Base-by-base conservation (phyloP, 495 filamentous ascomycete genomes). In the Lichenothelia convexa region DNA sequence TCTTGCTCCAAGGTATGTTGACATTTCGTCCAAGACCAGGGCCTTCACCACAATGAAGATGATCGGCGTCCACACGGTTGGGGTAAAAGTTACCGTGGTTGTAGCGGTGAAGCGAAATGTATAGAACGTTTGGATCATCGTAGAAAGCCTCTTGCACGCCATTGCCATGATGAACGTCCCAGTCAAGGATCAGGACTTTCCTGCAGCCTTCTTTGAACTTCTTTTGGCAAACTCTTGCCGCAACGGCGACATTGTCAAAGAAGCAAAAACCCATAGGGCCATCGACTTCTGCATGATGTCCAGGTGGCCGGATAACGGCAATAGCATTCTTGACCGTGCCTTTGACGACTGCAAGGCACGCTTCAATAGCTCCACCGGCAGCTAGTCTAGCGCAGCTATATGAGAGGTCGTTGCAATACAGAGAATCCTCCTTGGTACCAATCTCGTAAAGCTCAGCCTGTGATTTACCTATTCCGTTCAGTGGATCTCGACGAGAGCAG, bases 91-190 rank as follows among this genome's bases (percentile, higher is more conserved):
- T 63, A 0, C 81, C 86, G 41, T 78, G 64, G 23, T 71, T 61
- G 44, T 85, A 82, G 27, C 93, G 82, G 54, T 99, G 89, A n/a
- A 94, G 58, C 0, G 91, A 95, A 40, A 99, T 84, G 49, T 99
- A 99, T 0, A 99, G 68, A 20, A 95, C 72, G 47, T 93, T 93
- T 0, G 89, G 89, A 49, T 95, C 82, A 18, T 82, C 64, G 50
- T 95, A 93, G 44, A 95, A 93, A 30, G 86, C 81, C 43, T 89
- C 80, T 44, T 99, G 89, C n/a, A 93, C 80, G 9, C 89, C 89
- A 49, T 99, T 97, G 40, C 89, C 86, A 65, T 75, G 71, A 45
- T 76, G 70, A 34, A 75, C 81, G 52, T 77, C 89, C 89, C 89
- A 99, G 47, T 99, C 89, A 18, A 99, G 63, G 45, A 99, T 89